These are phyloP conservation scores for Nicotiana rustica DNA, from an alignment of 305 asterid species.

Conservation along the genomic window DNA sequence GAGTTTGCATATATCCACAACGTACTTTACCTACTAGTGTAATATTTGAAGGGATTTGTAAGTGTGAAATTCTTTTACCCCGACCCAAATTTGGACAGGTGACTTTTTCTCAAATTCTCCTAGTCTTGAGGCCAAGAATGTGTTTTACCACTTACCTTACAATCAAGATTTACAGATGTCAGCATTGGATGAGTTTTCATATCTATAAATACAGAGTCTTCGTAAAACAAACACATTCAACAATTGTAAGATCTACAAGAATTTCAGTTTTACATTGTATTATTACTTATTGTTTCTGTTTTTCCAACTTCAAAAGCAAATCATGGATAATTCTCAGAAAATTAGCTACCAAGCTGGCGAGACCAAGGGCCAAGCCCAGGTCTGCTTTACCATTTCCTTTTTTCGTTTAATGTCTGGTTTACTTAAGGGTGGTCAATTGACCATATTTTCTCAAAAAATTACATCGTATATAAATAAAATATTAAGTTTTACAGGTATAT, in stretches of 20 bases:
- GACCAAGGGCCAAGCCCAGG: conserved; percentile 66
- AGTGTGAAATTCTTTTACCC: too few species aligned
- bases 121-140: not conserved
- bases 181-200: not conserved
- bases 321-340: conserved; percentile 59
- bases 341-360: conserved; percentile 61
- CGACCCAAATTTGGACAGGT: not conserved
- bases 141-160: not conserved
- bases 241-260: not conserved
- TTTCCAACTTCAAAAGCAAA: conserved; percentile 22
- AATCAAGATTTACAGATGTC: not conserved
- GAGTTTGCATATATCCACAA: too few species aligned
- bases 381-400: not conserved
- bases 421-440: not conserved
- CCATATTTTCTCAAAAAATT: too few species aligned
- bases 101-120: not conserved
- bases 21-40: too few species aligned
- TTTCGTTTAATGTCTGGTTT: not conserved
- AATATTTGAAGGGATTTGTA: too few species aligned
- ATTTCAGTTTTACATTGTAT: not conserved
- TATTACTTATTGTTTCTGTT: too few species aligned
- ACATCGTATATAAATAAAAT: too few species aligned
- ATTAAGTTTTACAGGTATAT: too few species aligned
- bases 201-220: not conserved
- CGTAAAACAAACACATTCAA: not conserved